Conservation (phyloP, 768 basidiomycete species). For the Podaxis mareebaensis region DNA sequence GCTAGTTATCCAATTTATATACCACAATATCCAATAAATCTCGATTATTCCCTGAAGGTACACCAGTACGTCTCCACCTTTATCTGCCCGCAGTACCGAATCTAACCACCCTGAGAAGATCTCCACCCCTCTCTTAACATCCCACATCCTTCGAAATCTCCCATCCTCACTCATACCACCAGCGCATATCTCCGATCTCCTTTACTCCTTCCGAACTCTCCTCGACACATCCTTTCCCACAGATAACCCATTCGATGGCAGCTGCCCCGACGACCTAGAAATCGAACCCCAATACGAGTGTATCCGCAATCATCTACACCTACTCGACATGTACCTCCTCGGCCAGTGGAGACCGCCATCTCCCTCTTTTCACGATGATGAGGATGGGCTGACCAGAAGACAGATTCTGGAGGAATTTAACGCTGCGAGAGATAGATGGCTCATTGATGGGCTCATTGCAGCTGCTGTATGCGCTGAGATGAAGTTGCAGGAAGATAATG, state of each 20-base stretch:
- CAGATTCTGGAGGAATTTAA: slow-evolving; percentile 28
- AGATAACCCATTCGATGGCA: slow-evolving; percentile 35
- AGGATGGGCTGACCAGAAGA: slow-evolving; percentile 4
- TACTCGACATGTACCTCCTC: slow-evolving; percentile 65
- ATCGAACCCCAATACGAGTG: slow-evolving; percentile 34
- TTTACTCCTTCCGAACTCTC: slow-evolving; percentile 31
- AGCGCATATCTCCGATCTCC: slow-evolving; percentile 34
- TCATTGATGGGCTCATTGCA: slow-evolving; percentile 49
- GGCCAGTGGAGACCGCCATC: slow-evolving; percentile 46
- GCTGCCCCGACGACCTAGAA: slow-evolving; percentile 18
- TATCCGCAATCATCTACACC: slow-evolving; percentile 54
- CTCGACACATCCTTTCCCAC: slow-evolving; percentile 37
- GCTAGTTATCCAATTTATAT: slow-evolving; percentile 37
- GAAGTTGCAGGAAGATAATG: slow-evolving; percentile 19
- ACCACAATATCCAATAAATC: slow-evolving; percentile 36
- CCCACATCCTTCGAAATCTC: slow-evolving; percentile 48
- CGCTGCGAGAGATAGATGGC: slow-evolving; percentile 40
- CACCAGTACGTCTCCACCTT: slow-evolving; percentile 30
- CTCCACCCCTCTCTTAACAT: slow-evolving; percentile 55
- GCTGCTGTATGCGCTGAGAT: slow-evolving; percentile 54
- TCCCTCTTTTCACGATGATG: slow-evolving; percentile 16
- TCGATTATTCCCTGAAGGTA: slow-evolving; percentile 32
- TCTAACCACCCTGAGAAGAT: slow-evolving; percentile 33
- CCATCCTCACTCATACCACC: slow-evolving; percentile 43
- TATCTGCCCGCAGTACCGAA: not conserved